phyloP scores from a whole-genome alignment of 2,329 filamentous ascomycete genomes.

The Fusarium clavum region DNA sequence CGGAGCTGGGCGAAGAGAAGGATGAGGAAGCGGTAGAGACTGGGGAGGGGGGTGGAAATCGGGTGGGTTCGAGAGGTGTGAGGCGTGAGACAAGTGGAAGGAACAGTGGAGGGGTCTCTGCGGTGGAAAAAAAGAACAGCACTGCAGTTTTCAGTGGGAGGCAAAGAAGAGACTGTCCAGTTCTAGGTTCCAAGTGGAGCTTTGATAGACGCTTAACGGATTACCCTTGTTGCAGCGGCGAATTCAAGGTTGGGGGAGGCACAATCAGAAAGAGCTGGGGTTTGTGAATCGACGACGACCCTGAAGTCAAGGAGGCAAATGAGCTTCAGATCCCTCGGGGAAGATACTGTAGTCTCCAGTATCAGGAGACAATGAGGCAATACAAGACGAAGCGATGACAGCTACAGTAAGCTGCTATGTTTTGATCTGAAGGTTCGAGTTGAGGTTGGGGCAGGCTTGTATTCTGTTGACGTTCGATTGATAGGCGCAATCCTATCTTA shows the following conservation, averaged over 20 bases:
- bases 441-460: slow-evolving; percentile 37
- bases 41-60: slow-evolving; percentile 26
- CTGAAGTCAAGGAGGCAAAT: slow-evolving; percentile 16
- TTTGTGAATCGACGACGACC: slow-evolving; percentile 20
- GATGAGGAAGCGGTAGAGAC: slow-evolving; percentile 34
- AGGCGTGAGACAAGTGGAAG: slow-evolving; percentile 44
- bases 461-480: slow-evolving; percentile 32
- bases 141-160: slow-evolving; percentile 11
- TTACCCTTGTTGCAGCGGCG: slow-evolving; percentile 30
- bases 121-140: slow-evolving; percentile 21
- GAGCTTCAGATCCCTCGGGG: neutral
- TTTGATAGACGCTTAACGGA: slow-evolving; percentile 10
- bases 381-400: neutral
- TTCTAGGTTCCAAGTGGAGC: slow-evolving; percentile 10
- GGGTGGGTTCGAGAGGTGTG: slow-evolving; percentile 16
- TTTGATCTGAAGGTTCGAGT: slow-evolving; percentile 10
- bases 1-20: slow-evolving; percentile 36
- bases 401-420: slow-evolving; percentile 1
- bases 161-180: slow-evolving; percentile 19
- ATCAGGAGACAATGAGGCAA: slow-evolving; percentile 10
- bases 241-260: slow-evolving; percentile 32
- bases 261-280: slow-evolving; percentile 18
- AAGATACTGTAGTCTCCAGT: neutral
- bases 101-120: slow-evolving; percentile 11
- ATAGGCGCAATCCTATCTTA: slow-evolving; percentile 13